Conservation (phyloP, 2,329 filamentous ascomycete species). For the Monilinia vaccinii-corymbosi region DNA sequence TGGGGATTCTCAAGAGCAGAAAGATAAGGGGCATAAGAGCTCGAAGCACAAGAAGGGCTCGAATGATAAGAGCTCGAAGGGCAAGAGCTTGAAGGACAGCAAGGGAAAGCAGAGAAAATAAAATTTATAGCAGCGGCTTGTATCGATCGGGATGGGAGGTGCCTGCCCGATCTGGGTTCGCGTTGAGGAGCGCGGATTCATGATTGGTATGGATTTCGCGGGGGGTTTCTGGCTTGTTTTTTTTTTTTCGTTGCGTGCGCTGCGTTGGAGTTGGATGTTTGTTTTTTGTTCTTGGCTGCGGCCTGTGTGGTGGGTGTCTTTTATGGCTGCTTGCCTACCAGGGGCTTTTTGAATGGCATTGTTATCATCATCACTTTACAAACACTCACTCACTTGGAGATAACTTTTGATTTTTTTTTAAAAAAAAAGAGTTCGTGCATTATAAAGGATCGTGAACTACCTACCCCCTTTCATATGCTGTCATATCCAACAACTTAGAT, state of each 20-base stretch:
- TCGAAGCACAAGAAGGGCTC: too few relatives aligned
- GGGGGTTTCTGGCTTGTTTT: neutral
- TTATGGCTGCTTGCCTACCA: too few relatives aligned
- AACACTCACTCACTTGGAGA: too few relatives aligned
- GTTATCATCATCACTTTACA: neutral
- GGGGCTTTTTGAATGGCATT: too few relatives aligned
- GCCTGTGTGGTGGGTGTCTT: neutral
- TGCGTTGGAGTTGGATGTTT: neutral
- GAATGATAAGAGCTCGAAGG: too few relatives aligned
- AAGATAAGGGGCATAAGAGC: too few relatives aligned
- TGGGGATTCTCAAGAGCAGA: too few relatives aligned
- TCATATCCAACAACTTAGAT: too few relatives aligned
- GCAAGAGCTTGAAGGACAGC: neutral
- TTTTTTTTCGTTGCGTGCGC: neutral
- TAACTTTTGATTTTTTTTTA: too few relatives aligned
- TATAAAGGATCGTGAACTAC: neutral
- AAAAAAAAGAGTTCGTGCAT: neutral
- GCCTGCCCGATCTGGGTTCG: neutral
- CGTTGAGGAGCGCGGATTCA: neutral
- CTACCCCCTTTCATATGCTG: neutral
- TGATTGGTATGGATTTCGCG: neutral
- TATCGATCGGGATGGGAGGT: too few relatives aligned
- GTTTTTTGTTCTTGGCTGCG: neutral
- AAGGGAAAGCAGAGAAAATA: neutral
- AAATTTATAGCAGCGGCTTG: too few relatives aligned